Percentiles rank a stretch among this genome's conserved stretches.
phyloP scores from a whole-genome alignment of 495 filamentous ascomycete species.

The Letharia lupina region DNA sequence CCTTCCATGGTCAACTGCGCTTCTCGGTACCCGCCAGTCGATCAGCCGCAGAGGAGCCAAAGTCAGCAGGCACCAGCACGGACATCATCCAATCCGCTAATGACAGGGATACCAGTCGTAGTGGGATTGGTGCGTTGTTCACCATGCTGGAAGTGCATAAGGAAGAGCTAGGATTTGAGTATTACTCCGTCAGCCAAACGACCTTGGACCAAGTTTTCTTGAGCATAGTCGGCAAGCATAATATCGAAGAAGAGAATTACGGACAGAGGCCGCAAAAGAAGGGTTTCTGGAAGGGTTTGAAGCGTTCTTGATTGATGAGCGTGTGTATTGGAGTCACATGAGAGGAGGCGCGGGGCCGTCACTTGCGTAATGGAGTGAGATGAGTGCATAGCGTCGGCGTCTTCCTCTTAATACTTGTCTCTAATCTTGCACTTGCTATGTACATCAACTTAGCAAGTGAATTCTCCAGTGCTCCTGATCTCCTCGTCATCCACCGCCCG shows the following conservation, averaged over 20 bases:
- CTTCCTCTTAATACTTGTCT: no score
- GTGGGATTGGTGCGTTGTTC: slow-evolving; percentile 55
- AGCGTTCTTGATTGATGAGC: neutral
- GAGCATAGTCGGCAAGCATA: slow-evolving; percentile 65
- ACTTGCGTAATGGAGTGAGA: neutral
- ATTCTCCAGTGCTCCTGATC: no score
- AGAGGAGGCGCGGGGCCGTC: no score
- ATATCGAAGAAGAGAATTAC: slow-evolving; percentile 71
- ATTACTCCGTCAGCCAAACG: slow-evolving; percentile 72
- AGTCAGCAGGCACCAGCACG: slow-evolving; percentile 2
- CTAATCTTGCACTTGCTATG: no score
- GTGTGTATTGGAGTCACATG: no score
- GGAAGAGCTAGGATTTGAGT: slow-evolving; percentile 58
- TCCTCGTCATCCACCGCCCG: no score
- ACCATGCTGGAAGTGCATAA: slow-evolving; percentile 60
- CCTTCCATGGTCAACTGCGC: slow-evolving; percentile 73
- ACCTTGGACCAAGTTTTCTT: slow-evolving; percentile 86
- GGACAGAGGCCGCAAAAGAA: slow-evolving; percentile 26
- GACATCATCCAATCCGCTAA: slow-evolving; percentile 21
- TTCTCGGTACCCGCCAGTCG: slow-evolving; percentile 56
- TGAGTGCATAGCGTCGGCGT: slow-evolving; percentile 3
- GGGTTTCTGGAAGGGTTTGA: slow-evolving; percentile 3
- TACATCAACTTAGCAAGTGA: no score
- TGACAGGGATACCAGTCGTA: slow-evolving; percentile 25
- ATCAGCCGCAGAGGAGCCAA: neutral